Evolutionary conservation across 2,329 filamentous ascomycete genomes (phyloP).

Genomic region (Onygena corvina): DNA sequence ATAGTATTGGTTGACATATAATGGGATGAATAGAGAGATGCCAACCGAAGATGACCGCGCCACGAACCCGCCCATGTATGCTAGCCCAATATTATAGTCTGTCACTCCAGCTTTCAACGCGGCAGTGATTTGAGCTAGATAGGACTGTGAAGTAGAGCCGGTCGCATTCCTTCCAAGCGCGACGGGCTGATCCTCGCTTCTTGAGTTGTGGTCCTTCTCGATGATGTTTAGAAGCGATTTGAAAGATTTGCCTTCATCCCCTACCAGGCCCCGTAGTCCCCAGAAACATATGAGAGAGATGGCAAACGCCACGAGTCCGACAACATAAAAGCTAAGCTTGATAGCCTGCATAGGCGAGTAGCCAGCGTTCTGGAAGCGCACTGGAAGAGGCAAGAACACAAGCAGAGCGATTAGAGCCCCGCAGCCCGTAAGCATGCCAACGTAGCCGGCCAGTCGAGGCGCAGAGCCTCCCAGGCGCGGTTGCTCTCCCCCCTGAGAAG

Average conservation of each 20-base stretch:
- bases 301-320: slow-evolving; percentile 57
- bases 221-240: slow-evolving; percentile 17
- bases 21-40: slow-evolving; percentile 86
- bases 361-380: slow-evolving; percentile 62
- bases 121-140: slow-evolving; percentile 47
- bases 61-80: slow-evolving; percentile 88
- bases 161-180: neutral
- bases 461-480: slow-evolving; percentile 23
- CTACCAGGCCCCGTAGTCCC: slow-evolving; percentile 55
- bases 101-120: slow-evolving; percentile 59
- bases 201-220: neutral
- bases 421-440: slow-evolving; percentile 84
- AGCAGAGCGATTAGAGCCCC: slow-evolving; percentile 74
- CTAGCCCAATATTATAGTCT: slow-evolving; percentile 68
- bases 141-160: slow-evolving; percentile 17
- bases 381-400: slow-evolving; percentile 77
- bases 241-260: slow-evolving; percentile 69
- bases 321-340: slow-evolving; percentile 75
- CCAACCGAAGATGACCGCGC: slow-evolving; percentile 88
- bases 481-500: neutral
- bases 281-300: slow-evolving; percentile 67
- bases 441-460: slow-evolving; percentile 66
- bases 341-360: slow-evolving; percentile 63
- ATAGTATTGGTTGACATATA: slow-evolving; percentile 87
- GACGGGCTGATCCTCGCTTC: neutral